Base-by-base conservation (phyloP, 352 stramenopile genomes). In the Globisporangium uncinulatum region DNA sequence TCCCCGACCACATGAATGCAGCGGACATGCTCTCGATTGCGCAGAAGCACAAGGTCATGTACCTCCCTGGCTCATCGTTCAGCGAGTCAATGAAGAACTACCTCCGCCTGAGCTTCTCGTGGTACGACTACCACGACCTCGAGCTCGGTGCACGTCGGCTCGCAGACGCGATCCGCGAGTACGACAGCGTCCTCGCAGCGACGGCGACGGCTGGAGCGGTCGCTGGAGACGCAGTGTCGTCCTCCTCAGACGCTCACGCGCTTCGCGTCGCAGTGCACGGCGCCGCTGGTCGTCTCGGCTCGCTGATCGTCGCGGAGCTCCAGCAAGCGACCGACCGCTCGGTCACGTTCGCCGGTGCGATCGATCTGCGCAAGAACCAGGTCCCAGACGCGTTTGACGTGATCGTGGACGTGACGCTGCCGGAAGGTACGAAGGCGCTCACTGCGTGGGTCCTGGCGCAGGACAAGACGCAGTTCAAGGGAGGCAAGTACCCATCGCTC, bases 31-130 rank as follows among this genome's bases (percentile, higher is more conserved):
- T 94, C 59, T 70, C 77, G 2, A 86, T 90, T 52, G 83, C 83
- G 10, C 63, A 88, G 62, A 87, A 90, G 69, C 84, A 96, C 76
- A 94, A 94, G 76, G 87, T 96, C 11, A 79, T 80, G 70, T 95
- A 85, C 70, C 63, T 95, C 10, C 83, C 83, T 7, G 87, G 87
- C 32, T 74, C 80, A 55, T 92, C 82, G 31, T 94, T 96, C 62
- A 87, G 74, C 53, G 74, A 77, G 64, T 81, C 74, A 43, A 92
- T 96, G 83, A 92, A 89, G 70, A 94, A 94, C 74, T 94, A 82
- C 67, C 58, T 94, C 61, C 81, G 86, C 51, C 70, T 96, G 44
- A 92, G 78, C 56, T 94, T 94, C 67, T 94, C 84, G 52, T 95
- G 80, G 76, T 96, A 96, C 72, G 79, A 92, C 56, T 74, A 79